Conservation (phyloP, 2,329 filamentous ascomycete genomes). For the Aspergillus terreus region DNA sequence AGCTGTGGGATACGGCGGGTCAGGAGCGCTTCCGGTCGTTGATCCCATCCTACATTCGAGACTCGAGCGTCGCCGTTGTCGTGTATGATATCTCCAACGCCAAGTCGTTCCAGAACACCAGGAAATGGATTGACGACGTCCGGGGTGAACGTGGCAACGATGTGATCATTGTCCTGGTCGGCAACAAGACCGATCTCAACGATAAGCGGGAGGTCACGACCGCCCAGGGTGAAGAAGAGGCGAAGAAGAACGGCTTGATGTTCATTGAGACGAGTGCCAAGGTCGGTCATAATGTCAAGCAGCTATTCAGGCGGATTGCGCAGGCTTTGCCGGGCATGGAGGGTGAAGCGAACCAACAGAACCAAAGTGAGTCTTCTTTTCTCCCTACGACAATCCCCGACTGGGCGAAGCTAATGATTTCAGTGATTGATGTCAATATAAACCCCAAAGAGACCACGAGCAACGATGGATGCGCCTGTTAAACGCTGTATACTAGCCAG, state of each 20-base stretch:
- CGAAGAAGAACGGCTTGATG: constrained; percentile 96
- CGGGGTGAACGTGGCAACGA: constrained; percentile 95
- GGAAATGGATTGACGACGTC: constrained; percentile 99
- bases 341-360: constrained; percentile 73
- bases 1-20: constrained; percentile 97
- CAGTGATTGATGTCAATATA: constrained; percentile 93
- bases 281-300: constrained; percentile 96
- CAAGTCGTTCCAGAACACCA: constrained; percentile 97
- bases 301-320: constrained; percentile 94
- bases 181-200: constrained; percentile 98
- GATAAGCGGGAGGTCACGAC: constrained; percentile 98
- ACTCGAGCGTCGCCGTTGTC: constrained; percentile 95
- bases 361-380: constrained; percentile 64
- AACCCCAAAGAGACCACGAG: constrained; percentile 62
- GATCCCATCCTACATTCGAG: constrained; percentile 97
- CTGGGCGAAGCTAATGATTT: constrained; percentile 21
- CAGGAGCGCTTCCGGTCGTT: constrained; percentile 96
- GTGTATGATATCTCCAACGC: constrained; percentile 98
- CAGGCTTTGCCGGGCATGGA: constrained; percentile 98
- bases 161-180: constrained; percentile 96
- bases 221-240: constrained; percentile 93
- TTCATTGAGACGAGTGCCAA: constrained; percentile 99
- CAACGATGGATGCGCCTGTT: constrained; percentile 73
- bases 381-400: not conserved
- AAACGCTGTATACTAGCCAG: constrained; percentile 10